phyloP scores from a whole-genome alignment of 495 filamentous ascomycete genomes.

The Aspergillus asperescens region DNA sequence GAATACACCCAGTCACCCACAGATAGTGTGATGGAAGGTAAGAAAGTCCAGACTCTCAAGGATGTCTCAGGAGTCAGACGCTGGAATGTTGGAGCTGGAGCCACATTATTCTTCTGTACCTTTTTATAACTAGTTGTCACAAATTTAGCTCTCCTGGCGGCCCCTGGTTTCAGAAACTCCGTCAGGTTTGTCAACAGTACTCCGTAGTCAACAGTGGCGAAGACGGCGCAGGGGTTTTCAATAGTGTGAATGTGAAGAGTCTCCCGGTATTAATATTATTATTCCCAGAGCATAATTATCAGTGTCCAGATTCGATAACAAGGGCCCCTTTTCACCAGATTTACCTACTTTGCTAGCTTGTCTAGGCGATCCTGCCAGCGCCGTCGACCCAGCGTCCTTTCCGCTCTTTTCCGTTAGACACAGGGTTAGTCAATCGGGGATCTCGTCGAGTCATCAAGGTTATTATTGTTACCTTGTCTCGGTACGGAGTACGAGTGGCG shows the following conservation, averaged over 20 bases:
- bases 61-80: neutral
- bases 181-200: neutral
- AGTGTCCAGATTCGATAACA: neutral
- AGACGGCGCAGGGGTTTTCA: neutral
- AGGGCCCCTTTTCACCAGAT: neutral
- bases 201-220: neutral
- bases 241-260: neutral
- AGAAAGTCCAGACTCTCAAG: neutral
- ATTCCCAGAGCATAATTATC: neutral
- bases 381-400: neutral
- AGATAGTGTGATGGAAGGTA: too few relatives aligned
- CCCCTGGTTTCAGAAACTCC: neutral
- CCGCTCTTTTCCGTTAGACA: neutral
- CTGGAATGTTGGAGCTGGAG: constrained; percentile 4
- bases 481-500: neutral
- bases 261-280: neutral
- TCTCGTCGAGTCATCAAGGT: neutral
- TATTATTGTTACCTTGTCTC: neutral
- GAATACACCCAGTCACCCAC: too few relatives aligned
- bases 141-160: constrained; percentile 1
- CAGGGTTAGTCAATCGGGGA: neutral
- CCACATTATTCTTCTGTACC: constrained; percentile 2
- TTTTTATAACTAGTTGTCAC: constrained; percentile 6
- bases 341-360: neutral
- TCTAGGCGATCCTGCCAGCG: neutral